phyloP scores from a whole-genome alignment of 441 rosid genomes.

The Omphalea diandra region DNA sequence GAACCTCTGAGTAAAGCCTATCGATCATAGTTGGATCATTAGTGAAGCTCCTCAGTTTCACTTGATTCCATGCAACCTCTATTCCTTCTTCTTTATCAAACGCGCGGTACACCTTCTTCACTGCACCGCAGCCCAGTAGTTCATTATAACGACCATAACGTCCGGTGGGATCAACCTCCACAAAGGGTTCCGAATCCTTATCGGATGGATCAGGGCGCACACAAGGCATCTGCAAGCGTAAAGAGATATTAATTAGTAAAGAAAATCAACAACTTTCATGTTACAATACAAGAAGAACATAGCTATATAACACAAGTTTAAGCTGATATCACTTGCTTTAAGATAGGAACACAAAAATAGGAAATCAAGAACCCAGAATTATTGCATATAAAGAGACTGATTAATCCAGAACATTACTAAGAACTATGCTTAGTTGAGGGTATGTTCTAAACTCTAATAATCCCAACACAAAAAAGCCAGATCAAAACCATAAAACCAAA shows the following conservation, averaged over 20 bases:
- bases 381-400: too few species aligned
- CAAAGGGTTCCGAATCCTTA: conserved; percentile 54
- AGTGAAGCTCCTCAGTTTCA: conserved; percentile 45
- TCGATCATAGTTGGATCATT: conserved; percentile 49
- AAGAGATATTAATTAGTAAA: neutral
- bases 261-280: neutral
- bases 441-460: too few species aligned
- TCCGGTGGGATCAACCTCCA: conserved; percentile 60
- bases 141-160: conserved; percentile 62
- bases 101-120: conserved; percentile 64
- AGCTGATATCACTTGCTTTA: too few species aligned
- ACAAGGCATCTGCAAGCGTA: conserved; percentile 43
- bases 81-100: conserved; percentile 71
- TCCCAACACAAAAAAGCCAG: neutral
- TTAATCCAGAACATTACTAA: neutral
- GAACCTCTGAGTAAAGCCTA: conserved; percentile 61
- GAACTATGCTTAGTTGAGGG: neutral
- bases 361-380: too few species aligned
- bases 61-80: conserved; percentile 82
- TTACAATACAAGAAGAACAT: too few species aligned
- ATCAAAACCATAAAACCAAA: neutral
- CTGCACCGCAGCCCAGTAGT: conserved; percentile 54
- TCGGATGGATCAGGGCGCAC: conserved; percentile 38
- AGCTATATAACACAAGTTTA: too few species aligned
- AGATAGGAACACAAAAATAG: too few species aligned